These are phyloP conservation scores for Ustilago loliicola DNA, from an alignment of 1,284 basidiomycete genomes.

Conservation along the genomic window DNA sequence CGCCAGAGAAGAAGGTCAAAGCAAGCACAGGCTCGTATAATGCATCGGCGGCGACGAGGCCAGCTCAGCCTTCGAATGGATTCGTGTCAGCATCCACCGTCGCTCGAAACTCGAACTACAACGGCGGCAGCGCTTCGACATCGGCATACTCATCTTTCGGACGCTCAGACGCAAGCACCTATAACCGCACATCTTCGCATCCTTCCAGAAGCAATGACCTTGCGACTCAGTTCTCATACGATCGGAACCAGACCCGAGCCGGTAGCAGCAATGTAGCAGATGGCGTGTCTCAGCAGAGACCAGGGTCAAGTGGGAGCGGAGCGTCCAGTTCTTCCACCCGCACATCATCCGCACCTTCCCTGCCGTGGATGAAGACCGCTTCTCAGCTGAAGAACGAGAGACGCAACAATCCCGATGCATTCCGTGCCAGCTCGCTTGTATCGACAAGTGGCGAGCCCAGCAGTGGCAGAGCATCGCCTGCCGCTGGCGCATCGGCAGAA, in stretches of 20 bases:
- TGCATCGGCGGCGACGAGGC: background rate
- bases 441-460: slow-evolving; percentile 9
- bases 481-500: background rate
- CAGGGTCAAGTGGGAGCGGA: slow-evolving; percentile 4
- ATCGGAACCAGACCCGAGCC: slow-evolving; percentile 15
- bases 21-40: background rate
- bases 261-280: background rate
- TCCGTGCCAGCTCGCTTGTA: slow-evolving; percentile 32
- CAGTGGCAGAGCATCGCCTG: slow-evolving; percentile 15
- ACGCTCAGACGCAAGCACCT: background rate
- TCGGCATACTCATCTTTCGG: background rate
- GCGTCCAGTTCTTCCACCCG: slow-evolving; percentile 13
- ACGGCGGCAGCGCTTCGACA: slow-evolving; percentile 10
- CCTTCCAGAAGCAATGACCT: slow-evolving; percentile 28
- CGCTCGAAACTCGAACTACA: slow-evolving; percentile 9
- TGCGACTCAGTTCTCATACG: slow-evolving; percentile 33
- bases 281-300: background rate
- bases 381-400: slow-evolving; percentile 39
- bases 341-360: slow-evolving; percentile 29
- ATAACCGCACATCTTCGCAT: slow-evolving; percentile 12
- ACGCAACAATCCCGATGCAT: slow-evolving; percentile 35
- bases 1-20: slow-evolving; percentile 29
- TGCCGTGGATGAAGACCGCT: slow-evolving; percentile 47
- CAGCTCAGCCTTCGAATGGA: slow-evolving; percentile 10
- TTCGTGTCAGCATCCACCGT: slow-evolving; percentile 27